Evolutionary conservation across 2,329 filamentous ascomycete genomes (phyloP).

Genomic region (Aspergillus luchuensis): DNA sequence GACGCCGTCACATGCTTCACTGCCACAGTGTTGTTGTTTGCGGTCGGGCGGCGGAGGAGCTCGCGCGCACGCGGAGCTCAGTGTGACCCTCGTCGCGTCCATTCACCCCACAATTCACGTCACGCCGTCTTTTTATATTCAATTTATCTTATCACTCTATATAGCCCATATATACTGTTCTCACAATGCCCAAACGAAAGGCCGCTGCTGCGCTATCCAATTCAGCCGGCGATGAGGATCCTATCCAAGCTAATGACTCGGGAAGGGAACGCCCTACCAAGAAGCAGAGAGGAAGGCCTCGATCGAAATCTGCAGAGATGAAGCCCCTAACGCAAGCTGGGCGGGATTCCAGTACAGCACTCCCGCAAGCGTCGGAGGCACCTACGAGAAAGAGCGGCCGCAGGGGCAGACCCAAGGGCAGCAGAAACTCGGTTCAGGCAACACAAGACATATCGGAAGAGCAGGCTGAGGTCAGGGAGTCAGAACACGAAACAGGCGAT

Average conservation of each 20-base stretch:
- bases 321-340: constrained; percentile 34
- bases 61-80: no score
- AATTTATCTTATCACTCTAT: not conserved
- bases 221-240: constrained; percentile 49
- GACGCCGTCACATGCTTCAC: constrained; percentile 23
- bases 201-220: constrained; percentile 47
- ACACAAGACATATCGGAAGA: constrained; percentile 39
- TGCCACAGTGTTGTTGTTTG: constrained; percentile 2
- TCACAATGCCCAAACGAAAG: constrained; percentile 45
- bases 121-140: no score
- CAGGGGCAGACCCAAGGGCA: constrained; percentile 38
- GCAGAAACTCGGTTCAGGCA: constrained; percentile 29
- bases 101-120: no score
- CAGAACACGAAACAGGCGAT: constrained; percentile 31
- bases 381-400: constrained; percentile 23
- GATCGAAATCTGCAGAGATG: constrained; percentile 47
- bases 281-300: constrained; percentile 40
- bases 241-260: constrained; percentile 36
- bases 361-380: constrained; percentile 24
- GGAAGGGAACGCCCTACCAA: constrained; percentile 40
- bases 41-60: not conserved
- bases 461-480: constrained; percentile 46
- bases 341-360: constrained; percentile 24
- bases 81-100: no score
- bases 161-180: constrained; percentile 4